Evolutionary conservation across 495 filamentous ascomycete genomes (phyloP).

Genomic region (Podospora bellae-mahoneyi): DNA sequence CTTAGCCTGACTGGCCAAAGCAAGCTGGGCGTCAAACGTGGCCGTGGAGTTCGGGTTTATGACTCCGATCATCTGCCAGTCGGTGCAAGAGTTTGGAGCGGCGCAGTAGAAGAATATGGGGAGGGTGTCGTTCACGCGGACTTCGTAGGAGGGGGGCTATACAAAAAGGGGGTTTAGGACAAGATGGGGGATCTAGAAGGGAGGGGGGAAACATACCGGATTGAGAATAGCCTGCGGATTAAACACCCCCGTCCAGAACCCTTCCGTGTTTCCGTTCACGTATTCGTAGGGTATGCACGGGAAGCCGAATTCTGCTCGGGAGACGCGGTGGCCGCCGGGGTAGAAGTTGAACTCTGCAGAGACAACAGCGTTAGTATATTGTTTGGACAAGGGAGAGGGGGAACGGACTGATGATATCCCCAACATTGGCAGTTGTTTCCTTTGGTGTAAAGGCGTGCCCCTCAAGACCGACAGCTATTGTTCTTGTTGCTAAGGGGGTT

Average conservation of each 20-base stretch:
- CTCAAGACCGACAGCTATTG: slow-evolving; percentile 36
- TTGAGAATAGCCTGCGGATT: slow-evolving; percentile 35
- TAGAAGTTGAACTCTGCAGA: slow-evolving; percentile 53
- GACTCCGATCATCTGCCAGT: slow-evolving; percentile 47
- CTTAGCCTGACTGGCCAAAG: slow-evolving; percentile 27
- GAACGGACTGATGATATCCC: slow-evolving; percentile 40
- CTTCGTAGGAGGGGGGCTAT: slow-evolving; percentile 46
- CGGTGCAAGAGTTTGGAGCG: slow-evolving; percentile 42
- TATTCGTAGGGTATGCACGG: slow-evolving; percentile 60
- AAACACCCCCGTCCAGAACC: slow-evolving; percentile 49
- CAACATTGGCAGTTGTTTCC: slow-evolving; percentile 32
- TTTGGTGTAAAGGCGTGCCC: slow-evolving; percentile 37
- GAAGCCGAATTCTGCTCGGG: slow-evolving; percentile 49
- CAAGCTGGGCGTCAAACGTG: slow-evolving; percentile 32
- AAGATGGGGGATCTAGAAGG: too few species aligned
- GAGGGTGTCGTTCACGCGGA: slow-evolving; percentile 54
- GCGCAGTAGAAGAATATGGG: slow-evolving; percentile 63
- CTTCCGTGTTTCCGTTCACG: slow-evolving; percentile 37
- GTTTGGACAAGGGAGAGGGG: neutral
- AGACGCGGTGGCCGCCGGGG: slow-evolving; percentile 58
- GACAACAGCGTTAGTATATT: neutral
- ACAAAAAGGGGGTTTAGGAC: neutral
- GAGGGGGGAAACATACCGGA: slow-evolving; percentile 30
- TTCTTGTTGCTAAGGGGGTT: slow-evolving; percentile 23
- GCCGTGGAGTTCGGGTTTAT: slow-evolving; percentile 43